Evolutionary conservation across 1,139 yeast species (phyloP).

Genomic region (Meyerozyma guilliermondii): DNA sequence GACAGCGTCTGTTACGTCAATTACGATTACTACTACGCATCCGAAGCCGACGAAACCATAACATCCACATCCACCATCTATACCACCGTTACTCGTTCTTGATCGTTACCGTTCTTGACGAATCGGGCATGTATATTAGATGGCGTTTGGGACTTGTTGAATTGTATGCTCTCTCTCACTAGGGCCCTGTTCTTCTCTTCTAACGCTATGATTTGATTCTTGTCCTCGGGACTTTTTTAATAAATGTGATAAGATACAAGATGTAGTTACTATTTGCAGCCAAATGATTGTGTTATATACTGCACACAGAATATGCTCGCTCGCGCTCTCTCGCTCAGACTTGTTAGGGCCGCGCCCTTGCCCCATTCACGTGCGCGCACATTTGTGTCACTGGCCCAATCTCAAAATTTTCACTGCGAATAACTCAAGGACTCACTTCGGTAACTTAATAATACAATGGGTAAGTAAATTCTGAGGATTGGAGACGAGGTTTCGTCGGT

Average conservation of each 20-base stretch:
- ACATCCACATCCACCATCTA: constrained; percentile 34
- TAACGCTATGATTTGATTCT: constrained; percentile 1
- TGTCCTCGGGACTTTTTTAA: constrained; percentile 1
- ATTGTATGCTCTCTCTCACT: constrained; percentile 2
- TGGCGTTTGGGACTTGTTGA: constrained; percentile 1
- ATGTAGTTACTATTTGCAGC: not conserved
- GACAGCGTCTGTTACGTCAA: constrained; percentile 36
- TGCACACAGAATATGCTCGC: too few relatives aligned
- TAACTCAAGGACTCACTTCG: constrained; percentile 1
- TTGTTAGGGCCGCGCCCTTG: constrained; percentile 1
- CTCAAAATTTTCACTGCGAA: constrained; percentile 2
- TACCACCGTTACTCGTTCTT: constrained; percentile 29
- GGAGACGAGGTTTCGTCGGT: not conserved
- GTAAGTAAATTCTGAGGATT: not conserved
- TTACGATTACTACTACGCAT: constrained; percentile 37
- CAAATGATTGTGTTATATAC: too few relatives aligned
- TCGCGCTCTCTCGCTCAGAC: too few relatives aligned
- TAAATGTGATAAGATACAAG: not conserved
- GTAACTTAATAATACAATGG: constrained; percentile 1
- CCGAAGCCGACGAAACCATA: constrained; percentile 23
- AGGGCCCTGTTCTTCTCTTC: not conserved
- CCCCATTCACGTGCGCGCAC: not conserved
- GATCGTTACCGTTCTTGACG: too few relatives aligned
- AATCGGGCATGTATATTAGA: not conserved
- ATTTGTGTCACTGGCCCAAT: constrained; percentile 1